Base-by-base conservation (phyloP, 1,284 basidiomycete species). In the Limonomyces culmigenus region DNA sequence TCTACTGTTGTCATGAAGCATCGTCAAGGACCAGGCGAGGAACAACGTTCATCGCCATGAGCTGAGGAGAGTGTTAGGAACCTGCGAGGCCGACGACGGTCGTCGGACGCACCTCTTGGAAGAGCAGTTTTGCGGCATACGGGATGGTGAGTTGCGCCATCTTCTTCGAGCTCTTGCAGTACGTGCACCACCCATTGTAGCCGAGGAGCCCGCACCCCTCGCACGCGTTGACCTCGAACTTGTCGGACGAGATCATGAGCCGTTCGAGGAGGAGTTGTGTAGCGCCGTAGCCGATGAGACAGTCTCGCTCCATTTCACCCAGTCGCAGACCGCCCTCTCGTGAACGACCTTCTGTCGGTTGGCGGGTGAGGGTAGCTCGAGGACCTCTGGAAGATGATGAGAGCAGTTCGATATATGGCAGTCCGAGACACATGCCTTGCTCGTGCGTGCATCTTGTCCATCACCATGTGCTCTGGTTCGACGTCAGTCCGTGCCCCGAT, bases 401-500 rank as follows among this genome's bases (percentile, higher is more conserved):
- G 18, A 36, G 34, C 14, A 15, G 5, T 25, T 5, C 18, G 17
- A 32, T 27, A 18, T 25, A 30, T 30, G 31, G 16, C 27, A 32
- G 32, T 32, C 35, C 18, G 29, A 21, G 35, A 36, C n/a, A 41
- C 63, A 44, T 53, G 79, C 85, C 87, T 80, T 34, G 92, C 89
- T 43, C 95, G 79, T 44, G 95, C 95, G 50, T 98, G 95, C 95
- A 98, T 98, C 67, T 99, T 98, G 64, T 97, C 92, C 77, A 95
- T 86, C 41, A 97, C 92, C 89, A 93, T 95, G 61, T 92, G 89
- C 63, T 88, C 78, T 80, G 39, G 33, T 29, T 8, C n/a, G n/a
- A n/a, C 41, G 27, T 47, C 33, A 40, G 32, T 37, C 8, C 10
- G 8, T 19, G 33, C 18, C 12, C 31, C 31, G 39, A 39, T 32